A percentile compares a stretch with the other conserved stretches of the same genome.
Evolutionary conservation across 768 basidiomycete genomes (phyloP).

Genomic region (Boletus vermiculosoides): DNA sequence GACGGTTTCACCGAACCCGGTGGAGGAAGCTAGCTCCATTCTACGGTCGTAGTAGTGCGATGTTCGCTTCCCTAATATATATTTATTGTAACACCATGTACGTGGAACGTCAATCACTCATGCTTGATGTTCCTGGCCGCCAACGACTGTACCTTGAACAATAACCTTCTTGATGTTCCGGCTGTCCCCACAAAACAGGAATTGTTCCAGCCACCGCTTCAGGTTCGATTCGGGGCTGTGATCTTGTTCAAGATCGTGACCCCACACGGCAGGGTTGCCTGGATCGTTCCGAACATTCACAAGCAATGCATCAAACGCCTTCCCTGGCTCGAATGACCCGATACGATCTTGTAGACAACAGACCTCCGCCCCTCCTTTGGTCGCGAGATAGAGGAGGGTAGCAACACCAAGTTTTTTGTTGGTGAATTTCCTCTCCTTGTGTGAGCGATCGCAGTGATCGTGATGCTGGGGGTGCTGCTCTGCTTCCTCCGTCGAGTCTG

Average conservation of each 20-base stretch:
- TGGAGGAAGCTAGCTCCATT: background rate
- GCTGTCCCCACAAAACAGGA: slow-evolving; percentile 85
- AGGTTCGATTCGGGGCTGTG: slow-evolving; percentile 38
- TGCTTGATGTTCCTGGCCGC: slow-evolving; percentile 51
- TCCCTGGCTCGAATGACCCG: slow-evolving; percentile 78
- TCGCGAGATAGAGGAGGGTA: slow-evolving; percentile 86
- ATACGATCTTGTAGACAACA: slow-evolving; percentile 65
- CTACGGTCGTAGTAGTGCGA: slow-evolving; percentile 2
- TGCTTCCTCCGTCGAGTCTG: background rate
- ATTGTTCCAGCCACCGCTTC: slow-evolving; percentile 68
- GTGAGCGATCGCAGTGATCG: background rate
- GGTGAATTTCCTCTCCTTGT: slow-evolving; percentile 37
- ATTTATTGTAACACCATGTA: slow-evolving; percentile 4
- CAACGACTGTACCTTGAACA: slow-evolving; percentile 78
- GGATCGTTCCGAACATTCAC: slow-evolving; percentile 55
- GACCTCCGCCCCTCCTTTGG: slow-evolving; percentile 85
- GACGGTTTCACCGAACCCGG: background rate
- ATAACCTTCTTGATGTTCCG: slow-evolving; percentile 80
- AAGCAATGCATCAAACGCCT: slow-evolving; percentile 87
- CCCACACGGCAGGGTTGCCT: slow-evolving; percentile 61
- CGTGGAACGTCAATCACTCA: slow-evolving; percentile 4
- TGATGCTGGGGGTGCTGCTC: background rate
- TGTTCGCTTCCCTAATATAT: slow-evolving; percentile 1
- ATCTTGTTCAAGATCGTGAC: slow-evolving; percentile 36
- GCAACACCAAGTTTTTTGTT: slow-evolving; percentile 68